Conservation (phyloP, 2,329 filamentous ascomycete genomes). For the Fusarium longipes region DNA sequence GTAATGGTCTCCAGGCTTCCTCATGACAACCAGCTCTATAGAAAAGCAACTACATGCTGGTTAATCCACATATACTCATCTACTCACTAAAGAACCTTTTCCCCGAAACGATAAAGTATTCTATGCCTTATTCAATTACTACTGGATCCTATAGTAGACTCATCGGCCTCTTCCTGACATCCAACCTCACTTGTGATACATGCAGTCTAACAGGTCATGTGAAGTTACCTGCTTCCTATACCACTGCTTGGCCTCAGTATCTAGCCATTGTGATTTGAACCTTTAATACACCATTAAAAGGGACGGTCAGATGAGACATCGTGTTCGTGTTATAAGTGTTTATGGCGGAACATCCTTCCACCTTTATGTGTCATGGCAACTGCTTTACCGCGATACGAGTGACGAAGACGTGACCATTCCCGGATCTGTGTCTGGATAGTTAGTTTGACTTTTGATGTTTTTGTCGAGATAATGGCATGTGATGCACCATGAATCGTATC, state of each 20-base stretch:
- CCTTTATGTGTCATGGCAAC: background rate
- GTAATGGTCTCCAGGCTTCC: background rate
- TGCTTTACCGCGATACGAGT: background rate
- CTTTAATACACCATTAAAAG: too few species aligned
- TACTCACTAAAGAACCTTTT: background rate
- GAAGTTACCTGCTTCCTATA: background rate
- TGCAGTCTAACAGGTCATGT: background rate
- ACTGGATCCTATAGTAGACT: background rate
- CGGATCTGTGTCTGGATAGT: background rate
- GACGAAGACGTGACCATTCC: background rate
- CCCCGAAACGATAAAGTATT: background rate
- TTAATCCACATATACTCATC: background rate
- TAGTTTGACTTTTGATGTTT: too few species aligned
- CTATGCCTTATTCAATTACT: background rate
- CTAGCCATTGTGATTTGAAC: background rate
- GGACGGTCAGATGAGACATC: background rate
- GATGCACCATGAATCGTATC: background rate
- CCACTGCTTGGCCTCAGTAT: background rate
- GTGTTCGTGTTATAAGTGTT: background rate
- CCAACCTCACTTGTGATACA: background rate
- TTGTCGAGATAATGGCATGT: background rate
- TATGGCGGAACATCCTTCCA: background rate
- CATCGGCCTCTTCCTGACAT: background rate
- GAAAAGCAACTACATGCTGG: background rate
- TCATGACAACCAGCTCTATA: background rate